Conservation (phyloP, 179 eudicot genomes). For the Vitellaria paradoxa region DNA sequence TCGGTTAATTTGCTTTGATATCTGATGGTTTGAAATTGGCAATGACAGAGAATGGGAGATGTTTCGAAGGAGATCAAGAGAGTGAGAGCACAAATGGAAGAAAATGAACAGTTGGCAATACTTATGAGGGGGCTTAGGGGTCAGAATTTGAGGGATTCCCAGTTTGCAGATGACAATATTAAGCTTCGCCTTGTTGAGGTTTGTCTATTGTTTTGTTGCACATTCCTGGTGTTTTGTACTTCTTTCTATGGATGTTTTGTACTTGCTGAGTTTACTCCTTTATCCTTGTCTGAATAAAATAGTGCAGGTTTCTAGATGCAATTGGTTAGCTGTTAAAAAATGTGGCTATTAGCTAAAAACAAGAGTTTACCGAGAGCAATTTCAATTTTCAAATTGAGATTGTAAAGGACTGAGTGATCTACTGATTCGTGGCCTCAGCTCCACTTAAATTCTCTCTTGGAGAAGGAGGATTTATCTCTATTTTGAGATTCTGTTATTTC, state of each 20-base stretch:
- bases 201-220: conserved; percentile 16
- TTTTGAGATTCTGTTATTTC: not conserved
- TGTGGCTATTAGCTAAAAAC: not conserved
- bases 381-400: not conserved
- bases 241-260: not conserved
- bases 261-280: not conserved
- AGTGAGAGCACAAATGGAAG: conserved; percentile 97
- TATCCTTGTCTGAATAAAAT: not conserved
- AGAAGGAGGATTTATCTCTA: not conserved
- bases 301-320: not conserved
- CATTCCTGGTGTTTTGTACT: not conserved
- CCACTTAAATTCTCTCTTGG: not conserved
- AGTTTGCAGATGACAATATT: conserved; percentile 79
- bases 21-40: not conserved
- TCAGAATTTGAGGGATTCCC: conserved; percentile 78
- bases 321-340: not conserved
- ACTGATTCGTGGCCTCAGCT: not conserved
- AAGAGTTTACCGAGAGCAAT: not conserved
- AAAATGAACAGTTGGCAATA: conserved; percentile 74
- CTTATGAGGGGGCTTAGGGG: conserved; percentile 97
- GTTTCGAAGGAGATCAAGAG: conserved; percentile 88
- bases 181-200: conserved; percentile 95
- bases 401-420: not conserved
- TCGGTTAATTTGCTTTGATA: not conserved
- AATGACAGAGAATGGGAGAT: conserved; percentile 76